Evolutionary conservation across 805 yeast genomes (phyloP).

Genomic region (Saccharomycopsis sp.): DNA sequence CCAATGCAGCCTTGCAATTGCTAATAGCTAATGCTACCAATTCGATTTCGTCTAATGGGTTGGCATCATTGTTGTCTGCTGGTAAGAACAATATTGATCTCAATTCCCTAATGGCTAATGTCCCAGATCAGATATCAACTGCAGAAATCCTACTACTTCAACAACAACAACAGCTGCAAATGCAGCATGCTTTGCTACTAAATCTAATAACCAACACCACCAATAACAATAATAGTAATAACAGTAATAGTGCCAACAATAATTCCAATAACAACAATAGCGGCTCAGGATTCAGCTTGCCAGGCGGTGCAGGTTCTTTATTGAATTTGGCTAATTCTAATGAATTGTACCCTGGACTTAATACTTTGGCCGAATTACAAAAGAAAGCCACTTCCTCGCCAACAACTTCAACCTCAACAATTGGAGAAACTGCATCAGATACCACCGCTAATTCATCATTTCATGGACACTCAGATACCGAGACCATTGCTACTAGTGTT

Average conservation of each 20-base stretch:
- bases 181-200: constrained; percentile 22
- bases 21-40: constrained; percentile 19
- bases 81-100: background rate
- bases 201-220: constrained; percentile 21
- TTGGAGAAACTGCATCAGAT: background rate
- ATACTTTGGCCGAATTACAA: constrained; percentile 13
- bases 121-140: constrained; percentile 7
- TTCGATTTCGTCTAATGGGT: constrained; percentile 2
- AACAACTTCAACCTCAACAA: background rate
- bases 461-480: constrained; percentile 6
- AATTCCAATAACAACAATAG: constrained; percentile 1
- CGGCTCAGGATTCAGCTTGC: background rate
- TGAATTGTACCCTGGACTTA: constrained; percentile 20
- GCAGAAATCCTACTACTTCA: constrained; percentile 18
- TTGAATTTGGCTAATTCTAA: constrained; percentile 16
- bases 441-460: constrained; percentile 2
- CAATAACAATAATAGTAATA: constrained; percentile 21
- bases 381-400: background rate
- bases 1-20: constrained; percentile 17
- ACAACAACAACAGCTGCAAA: constrained; percentile 24
- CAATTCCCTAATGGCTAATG: background rate
- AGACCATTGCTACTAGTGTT: constrained; percentile 14
- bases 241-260: background rate
- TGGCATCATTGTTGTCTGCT: constrained; percentile 3
- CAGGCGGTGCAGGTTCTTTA: constrained; percentile 13